A percentile compares a stretch with the other conserved stretches of the same genome.
Conservation (phyloP, 2,329 filamentous ascomycete species). For the Aspergillus carbonarius region DNA sequence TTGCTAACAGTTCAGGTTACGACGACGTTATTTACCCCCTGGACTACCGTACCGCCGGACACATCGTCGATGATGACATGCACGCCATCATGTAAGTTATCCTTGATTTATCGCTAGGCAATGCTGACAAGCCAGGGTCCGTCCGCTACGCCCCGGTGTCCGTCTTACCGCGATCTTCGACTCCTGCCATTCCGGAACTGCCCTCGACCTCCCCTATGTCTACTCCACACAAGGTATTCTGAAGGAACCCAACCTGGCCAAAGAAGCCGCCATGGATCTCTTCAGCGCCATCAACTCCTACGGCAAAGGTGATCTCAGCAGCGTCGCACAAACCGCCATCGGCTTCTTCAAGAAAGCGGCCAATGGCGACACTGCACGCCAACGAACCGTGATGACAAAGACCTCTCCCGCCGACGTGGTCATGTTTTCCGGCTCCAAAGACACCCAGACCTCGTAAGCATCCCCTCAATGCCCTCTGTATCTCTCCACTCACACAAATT, state of each 20-base stretch:
- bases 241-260: constrained; percentile 67
- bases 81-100: constrained; percentile 61
- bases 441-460: constrained; percentile 70
- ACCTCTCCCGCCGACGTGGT: constrained; percentile 94
- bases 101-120: too few species aligned
- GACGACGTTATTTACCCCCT: constrained; percentile 79
- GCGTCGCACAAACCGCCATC: constrained; percentile 77
- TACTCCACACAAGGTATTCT: constrained; percentile 65
- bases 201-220: constrained; percentile 66
- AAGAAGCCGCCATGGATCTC: constrained; percentile 64
- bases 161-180: constrained; percentile 70
- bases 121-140: constrained; percentile 52
- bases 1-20: constrained; percentile 45
- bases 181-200: constrained; percentile 66
- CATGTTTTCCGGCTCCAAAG: constrained; percentile 97
- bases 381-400: constrained; percentile 81
- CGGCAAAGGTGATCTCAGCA: constrained; percentile 75
- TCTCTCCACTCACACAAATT: neutral
- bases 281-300: constrained; percentile 71
- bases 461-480: neutral
- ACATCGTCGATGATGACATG: constrained; percentile 77
- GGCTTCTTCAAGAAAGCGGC: constrained; percentile 86
- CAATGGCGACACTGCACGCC: constrained; percentile 71
- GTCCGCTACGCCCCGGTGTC: constrained; percentile 78
- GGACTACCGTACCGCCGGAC: constrained; percentile 66